Base-by-base conservation (phyloP, 2,329 filamentous ascomycete genomes). In the Fusarium metavorans region DNA sequence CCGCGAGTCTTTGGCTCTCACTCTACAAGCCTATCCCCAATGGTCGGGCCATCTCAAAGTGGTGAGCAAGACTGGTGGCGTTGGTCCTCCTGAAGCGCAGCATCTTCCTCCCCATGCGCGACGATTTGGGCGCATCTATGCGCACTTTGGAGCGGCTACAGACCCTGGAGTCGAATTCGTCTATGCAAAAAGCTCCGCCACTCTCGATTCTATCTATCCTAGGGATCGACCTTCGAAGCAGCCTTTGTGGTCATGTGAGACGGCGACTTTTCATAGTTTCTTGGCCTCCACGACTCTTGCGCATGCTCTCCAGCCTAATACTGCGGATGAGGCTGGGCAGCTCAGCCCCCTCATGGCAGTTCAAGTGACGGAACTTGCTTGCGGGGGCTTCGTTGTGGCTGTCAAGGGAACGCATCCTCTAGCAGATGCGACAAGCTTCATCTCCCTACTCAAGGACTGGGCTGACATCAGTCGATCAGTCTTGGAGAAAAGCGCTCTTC, bases 131-230 rank as follows among this genome's bases (percentile, higher is more conserved):
- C 75, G 77, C 0, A 20, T 78, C 2, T 80, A 78, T 10, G 67
- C 56, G 0, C 70, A 76, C 6, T 79, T 67, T 13, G 76, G 78
- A 20, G 70, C 70, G 1, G 6, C 7, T 0, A 6, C 66, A 0
- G 77, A 79, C 14, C 73, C 72, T 8, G 78, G 78, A 1, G 75
- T 78, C 1, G 76, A 80, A 5, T 75, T 77, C 3, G 30, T 72
- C 1, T 14, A 48, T 11, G 69, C 73, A 2, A 56, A 43, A 13
- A 77, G 76, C n/a, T 32, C 66, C 6, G 23, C 43, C 2, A 68
- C 71, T 1, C 34, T 78, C 1, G 58, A 70, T 0, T 54, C 62
- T 3, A 37, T 78, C 3, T 69, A 77, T 58, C 64, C 77, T 4
- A 13, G 20, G 2, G 23, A 61, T 4, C 67, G 74, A 10, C 41